phyloP scores from a whole-genome alignment of 169 alveolate species.

The Babesia divergens region DNA sequence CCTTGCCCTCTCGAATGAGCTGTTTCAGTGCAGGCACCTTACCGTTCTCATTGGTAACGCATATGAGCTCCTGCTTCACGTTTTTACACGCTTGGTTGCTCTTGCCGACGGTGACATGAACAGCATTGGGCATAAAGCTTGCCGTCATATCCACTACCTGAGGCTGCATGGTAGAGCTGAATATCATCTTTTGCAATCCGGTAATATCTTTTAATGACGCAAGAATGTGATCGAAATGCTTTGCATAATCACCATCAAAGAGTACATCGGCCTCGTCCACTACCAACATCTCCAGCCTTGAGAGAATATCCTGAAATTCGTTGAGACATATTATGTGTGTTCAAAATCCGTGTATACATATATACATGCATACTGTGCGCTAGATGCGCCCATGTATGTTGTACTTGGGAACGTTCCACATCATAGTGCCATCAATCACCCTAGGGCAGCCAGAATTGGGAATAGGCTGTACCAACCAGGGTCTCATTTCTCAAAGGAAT shows the following conservation, averaged over 20 bases:
- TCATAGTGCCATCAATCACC: no score
- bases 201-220: background rate
- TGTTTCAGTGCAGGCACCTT: slow-evolving; percentile 67
- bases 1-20: slow-evolving; percentile 70
- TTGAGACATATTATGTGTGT: no score
- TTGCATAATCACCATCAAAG: slow-evolving; percentile 69
- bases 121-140: slow-evolving; percentile 37
- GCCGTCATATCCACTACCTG: slow-evolving; percentile 35
- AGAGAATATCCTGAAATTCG: slow-evolving; percentile 65
- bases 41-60: slow-evolving; percentile 74
- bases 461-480: no score
- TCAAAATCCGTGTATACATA: no score
- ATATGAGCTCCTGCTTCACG: slow-evolving; percentile 70
- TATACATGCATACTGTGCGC: no score
- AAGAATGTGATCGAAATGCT: slow-evolving; percentile 43
- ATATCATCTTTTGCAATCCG: slow-evolving; percentile 20
- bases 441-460: no score
- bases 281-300: slow-evolving; percentile 86
- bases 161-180: slow-evolving; percentile 62
- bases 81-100: slow-evolving; percentile 66
- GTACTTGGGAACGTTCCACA: no score
- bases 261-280: slow-evolving; percentile 99
- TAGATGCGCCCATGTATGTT: no score
- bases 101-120: slow-evolving; percentile 43
- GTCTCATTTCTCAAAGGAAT: no score